phyloP scores from a whole-genome alignment of 2,329 filamentous ascomycete species.

The Daldinia sp. region DNA sequence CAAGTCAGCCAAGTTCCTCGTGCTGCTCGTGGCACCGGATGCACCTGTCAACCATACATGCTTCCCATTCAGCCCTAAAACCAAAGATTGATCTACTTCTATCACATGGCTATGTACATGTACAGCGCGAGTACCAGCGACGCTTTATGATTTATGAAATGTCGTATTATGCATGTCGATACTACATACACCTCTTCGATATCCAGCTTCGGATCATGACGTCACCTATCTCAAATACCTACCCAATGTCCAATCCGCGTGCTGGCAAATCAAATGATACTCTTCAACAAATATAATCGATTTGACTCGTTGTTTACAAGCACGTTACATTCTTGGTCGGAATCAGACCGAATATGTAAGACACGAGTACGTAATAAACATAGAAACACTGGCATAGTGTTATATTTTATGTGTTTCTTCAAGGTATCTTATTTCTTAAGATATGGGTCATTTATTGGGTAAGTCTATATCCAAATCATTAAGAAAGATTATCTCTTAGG shows the following conservation, averaged over 20 bases:
- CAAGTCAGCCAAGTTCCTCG: slow-evolving; percentile 17
- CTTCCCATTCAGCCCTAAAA: slow-evolving; percentile 34
- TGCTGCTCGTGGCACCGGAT: slow-evolving; percentile 33
- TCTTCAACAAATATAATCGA: slow-evolving; percentile 14
- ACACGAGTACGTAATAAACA: background rate
- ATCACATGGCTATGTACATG: slow-evolving; percentile 34
- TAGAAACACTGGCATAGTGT: background rate
- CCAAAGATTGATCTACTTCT: slow-evolving; percentile 20
- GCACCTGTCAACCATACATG: slow-evolving; percentile 24
- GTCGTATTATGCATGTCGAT: background rate
- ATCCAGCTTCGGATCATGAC: slow-evolving; percentile 25
- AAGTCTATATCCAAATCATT: slow-evolving; percentile 8
- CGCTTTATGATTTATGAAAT: slow-evolving; percentile 11
- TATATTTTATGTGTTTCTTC: background rate
- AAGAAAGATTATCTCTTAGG: background rate
- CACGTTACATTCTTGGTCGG: background rate
- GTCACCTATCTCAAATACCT: slow-evolving; percentile 21
- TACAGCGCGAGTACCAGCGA: background rate
- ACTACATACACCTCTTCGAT: slow-evolving; percentile 14
- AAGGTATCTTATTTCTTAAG: background rate
- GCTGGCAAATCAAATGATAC: slow-evolving; percentile 31
- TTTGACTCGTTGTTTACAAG: slow-evolving; percentile 6
- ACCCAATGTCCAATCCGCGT: slow-evolving; percentile 17
- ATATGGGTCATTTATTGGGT: background rate
- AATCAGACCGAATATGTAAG: background rate